These are phyloP conservation scores for Corchorus olitorius DNA, from an alignment of 345 rosid species.

Conservation along the genomic window DNA sequence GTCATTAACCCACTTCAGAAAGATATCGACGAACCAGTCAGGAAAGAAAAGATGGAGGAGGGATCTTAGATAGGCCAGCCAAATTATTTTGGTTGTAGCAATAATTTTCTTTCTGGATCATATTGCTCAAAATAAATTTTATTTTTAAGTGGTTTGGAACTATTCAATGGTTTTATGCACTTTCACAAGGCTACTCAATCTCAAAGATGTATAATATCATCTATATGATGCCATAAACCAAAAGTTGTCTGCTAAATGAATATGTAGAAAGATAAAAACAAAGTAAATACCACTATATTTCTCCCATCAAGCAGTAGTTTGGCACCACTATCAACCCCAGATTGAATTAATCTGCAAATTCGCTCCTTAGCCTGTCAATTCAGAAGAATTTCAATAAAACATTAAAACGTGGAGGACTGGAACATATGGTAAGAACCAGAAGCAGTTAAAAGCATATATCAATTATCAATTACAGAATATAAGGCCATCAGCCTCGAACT, in stretches of 20 bases:
- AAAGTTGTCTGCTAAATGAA: not conserved
- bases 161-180: not conserved
- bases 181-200: not conserved
- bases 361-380: constrained; percentile 86
- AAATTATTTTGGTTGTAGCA: not conserved
- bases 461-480: not conserved
- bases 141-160: constrained; percentile 6
- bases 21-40: not conserved
- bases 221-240: constrained; percentile 4
- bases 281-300: constrained; percentile 60
- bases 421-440: not conserved
- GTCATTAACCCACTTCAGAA: not conserved
- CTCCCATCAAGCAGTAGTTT: constrained; percentile 88
- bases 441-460: constrained; percentile 5
- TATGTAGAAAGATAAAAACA: not conserved
- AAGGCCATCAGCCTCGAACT: not conserved
- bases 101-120: not conserved
- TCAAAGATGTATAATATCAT: constrained; percentile 6
- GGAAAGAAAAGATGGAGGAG: not conserved
- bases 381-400: constrained; percentile 26
- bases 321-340: constrained; percentile 85
- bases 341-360: constrained; percentile 71
- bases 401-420: not conserved
- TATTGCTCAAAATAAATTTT: not conserved
- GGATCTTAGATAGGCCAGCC: not conserved